Percentiles rank a stretch among this genome's conserved stretches.
These are phyloP conservation scores for Curvularia lunata DNA, from an alignment of 2,329 filamentous ascomycete species.

Conservation along the genomic window DNA sequence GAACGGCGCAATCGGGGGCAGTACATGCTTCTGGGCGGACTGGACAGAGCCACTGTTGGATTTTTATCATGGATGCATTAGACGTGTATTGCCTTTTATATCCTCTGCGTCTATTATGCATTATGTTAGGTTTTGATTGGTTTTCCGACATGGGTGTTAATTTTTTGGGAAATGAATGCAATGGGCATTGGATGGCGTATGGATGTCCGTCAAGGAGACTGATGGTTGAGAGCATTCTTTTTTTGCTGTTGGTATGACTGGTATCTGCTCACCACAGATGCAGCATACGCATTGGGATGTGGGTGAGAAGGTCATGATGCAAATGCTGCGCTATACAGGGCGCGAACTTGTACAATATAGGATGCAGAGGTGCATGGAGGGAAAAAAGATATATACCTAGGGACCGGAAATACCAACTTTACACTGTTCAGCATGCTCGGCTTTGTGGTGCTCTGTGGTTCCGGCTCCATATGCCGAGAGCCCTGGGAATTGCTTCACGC, in stretches of 20 bases:
- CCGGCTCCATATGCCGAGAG: constrained; percentile 3
- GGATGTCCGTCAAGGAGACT: not conserved
- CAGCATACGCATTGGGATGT: not conserved
- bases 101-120: constrained; percentile 5
- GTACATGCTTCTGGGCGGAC: constrained; percentile 13
- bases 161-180: constrained; percentile 17
- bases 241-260: not conserved
- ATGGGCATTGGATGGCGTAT: constrained; percentile 23
- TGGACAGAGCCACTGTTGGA: not conserved
- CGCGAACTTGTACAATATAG: constrained; percentile 18
- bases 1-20: constrained; percentile 30
- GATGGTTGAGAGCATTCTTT: not conserved
- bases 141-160: constrained; percentile 9
- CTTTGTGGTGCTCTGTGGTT: not conserved
- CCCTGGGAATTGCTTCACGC: constrained; percentile 3
- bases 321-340: constrained; percentile 5
- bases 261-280: not conserved
- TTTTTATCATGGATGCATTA: constrained; percentile 5
- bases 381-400: not conserved
- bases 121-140: constrained; percentile 13
- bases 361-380: not conserved
- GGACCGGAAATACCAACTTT: not conserved
- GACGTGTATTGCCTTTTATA: constrained; percentile 1
- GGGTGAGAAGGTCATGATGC: not conserved
- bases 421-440: not conserved